Evolutionary conservation across 2,329 filamentous ascomycete species (phyloP), one percentile per base, ranked within the genome.

Genomic region (Periconia sp.): DNA sequence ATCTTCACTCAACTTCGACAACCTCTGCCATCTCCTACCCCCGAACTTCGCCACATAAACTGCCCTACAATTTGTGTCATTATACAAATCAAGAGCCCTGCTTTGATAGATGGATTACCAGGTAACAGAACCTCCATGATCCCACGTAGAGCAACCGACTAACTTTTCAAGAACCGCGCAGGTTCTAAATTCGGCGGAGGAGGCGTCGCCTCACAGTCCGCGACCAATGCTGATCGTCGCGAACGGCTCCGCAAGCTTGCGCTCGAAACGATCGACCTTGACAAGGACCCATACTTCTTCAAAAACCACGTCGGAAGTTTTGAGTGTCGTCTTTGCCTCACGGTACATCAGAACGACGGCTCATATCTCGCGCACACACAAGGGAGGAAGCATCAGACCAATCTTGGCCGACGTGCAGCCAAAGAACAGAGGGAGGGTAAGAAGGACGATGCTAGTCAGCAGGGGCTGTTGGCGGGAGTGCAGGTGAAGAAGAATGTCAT

Each of bases 211-310:
- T 97, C 92, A 6, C 86, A 91, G 70, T 92, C 89, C 68, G 91
- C 92, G 54, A 96, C 92, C 58, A 97, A 97, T 76, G 93, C 94
- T 61, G 94, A 97, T 83, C 91, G 94, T 55, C 91, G 94, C 73
- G 94, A 99, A 77, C 92, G 94, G 59, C 88, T 99, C 40, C 92
- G 93, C 76, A 97, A 97, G 80, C 92, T 99, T 71, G 94, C 94
- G 54, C 90, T 99, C 70, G 94, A 99, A 79, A 95, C 92, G 52
- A 99, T 99, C 82, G 93, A 97, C 80, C 90, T 97, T 59, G 94
- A 97, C 79, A 97, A 97, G 79, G 94, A 99, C 79, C 94, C 94
- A 0, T 99, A 97, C 84, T 97, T 97, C 82, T 99, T 99, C 87
- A 96, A 96, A 76, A 99, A 99, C 81, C 93, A 99, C 77, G 91